Conservation (phyloP, 805 yeast species). For the Candida loeiensis region DNA sequence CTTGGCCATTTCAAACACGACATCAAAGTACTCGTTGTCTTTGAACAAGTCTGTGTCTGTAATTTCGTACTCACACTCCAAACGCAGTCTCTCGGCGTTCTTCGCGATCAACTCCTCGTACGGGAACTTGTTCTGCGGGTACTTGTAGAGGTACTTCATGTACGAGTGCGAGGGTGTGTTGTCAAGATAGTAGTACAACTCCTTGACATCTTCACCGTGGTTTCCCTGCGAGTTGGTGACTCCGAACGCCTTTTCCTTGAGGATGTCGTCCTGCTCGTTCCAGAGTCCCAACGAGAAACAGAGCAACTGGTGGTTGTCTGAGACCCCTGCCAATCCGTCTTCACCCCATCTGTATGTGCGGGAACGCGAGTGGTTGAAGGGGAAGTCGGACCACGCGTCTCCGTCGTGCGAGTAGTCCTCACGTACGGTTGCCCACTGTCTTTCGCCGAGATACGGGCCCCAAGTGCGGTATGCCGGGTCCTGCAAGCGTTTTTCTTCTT, state of each 20-base stretch:
- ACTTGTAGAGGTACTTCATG: constrained; percentile 87
- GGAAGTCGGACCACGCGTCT: constrained; percentile 86
- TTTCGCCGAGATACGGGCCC: constrained; percentile 89
- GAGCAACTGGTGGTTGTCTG: constrained; percentile 75
- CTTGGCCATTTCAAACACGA: constrained; percentile 87
- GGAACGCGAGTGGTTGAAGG: constrained; percentile 78
- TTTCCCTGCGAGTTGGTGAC: constrained; percentile 91
- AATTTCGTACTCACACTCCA: constrained; percentile 75
- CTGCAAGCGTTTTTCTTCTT: constrained; percentile 37
- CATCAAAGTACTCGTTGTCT: constrained; percentile 77
- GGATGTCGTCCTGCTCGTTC: constrained; percentile 83
- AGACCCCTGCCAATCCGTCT: constrained; percentile 88
- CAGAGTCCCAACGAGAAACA: constrained; percentile 82
- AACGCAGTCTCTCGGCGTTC: constrained; percentile 60
- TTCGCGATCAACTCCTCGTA: constrained; percentile 69
- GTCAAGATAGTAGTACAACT: constrained; percentile 78
- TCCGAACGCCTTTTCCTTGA: constrained; percentile 85
- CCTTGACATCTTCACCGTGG: constrained; percentile 95
- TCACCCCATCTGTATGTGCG: constrained; percentile 94
- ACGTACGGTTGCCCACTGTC: constrained; percentile 72
- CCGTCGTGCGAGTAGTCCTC: constrained; percentile 87
- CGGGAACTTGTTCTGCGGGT: constrained; percentile 84
- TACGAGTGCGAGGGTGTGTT: constrained; percentile 92
- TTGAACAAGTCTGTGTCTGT: constrained; percentile 76
- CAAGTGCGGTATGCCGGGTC: constrained; percentile 43